A percentile compares a stretch with the other conserved stretches of the same genome.
These are phyloP conservation scores for Wickerhamiella azyma DNA, from an alignment of 805 yeast genomes.

Conservation along the genomic window DNA sequence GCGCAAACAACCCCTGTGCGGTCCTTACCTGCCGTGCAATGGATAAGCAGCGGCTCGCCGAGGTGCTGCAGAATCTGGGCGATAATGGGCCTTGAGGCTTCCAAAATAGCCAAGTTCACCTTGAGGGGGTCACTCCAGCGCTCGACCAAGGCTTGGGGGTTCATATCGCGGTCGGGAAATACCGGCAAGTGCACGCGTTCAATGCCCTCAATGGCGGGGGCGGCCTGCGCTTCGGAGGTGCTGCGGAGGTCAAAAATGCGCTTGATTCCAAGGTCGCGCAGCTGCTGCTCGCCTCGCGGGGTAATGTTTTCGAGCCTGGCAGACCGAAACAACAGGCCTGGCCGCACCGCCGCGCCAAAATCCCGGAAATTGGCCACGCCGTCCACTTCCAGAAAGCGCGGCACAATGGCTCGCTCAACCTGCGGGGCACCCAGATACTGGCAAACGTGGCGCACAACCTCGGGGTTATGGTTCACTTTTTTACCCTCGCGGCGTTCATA, in stretches of 20 bases:
- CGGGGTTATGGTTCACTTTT: constrained; percentile 43
- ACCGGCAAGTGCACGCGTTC: constrained; percentile 44
- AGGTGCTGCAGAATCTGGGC: constrained; percentile 27
- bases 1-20: constrained; percentile 67
- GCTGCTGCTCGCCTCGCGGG: constrained; percentile 32
- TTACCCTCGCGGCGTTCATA: constrained; percentile 32
- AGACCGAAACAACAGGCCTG: constrained; percentile 46
- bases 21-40: constrained; percentile 81
- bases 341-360: constrained; percentile 43
- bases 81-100: constrained; percentile 21
- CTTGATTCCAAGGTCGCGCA: constrained; percentile 35
- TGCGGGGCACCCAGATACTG: constrained; percentile 30
- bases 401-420: constrained; percentile 27
- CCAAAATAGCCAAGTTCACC: constrained; percentile 45
- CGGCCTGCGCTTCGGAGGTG: constrained; percentile 40
- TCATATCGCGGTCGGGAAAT: constrained; percentile 37
- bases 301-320: constrained; percentile 48
- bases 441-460: constrained; percentile 37
- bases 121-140: constrained; percentile 31
- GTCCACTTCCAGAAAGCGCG: constrained; percentile 50
- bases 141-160: constrained; percentile 51
- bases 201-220: constrained; percentile 34
- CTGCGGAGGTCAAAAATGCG: constrained; percentile 59
- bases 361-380: constrained; percentile 68
- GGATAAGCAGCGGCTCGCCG: constrained; percentile 42